phyloP scores from a whole-genome alignment of 164 flowering plant genomes.

The Houttuynia cordata region DNA sequence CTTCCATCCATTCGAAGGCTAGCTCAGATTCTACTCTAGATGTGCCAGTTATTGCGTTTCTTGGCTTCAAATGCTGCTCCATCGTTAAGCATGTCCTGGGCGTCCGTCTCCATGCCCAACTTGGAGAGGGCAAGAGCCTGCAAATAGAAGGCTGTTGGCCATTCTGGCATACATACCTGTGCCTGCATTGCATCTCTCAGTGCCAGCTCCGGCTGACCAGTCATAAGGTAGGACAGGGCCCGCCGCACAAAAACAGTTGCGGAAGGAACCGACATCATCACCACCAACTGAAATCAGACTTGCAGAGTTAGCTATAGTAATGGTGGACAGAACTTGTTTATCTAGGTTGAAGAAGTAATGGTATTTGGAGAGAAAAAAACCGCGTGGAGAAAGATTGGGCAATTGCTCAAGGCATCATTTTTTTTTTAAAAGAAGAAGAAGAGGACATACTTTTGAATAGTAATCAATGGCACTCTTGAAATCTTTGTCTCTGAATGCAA shows the following conservation, averaged over 20 bases:
- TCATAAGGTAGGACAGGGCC: constrained; percentile 77
- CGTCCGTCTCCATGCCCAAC: constrained; percentile 96
- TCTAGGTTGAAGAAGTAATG: no score
- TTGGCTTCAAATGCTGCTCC: constrained; percentile 86
- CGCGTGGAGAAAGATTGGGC: background rate
- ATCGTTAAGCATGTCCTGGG: constrained; percentile 94
- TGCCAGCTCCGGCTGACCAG: constrained; percentile 71
- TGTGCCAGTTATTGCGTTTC: constrained; percentile 69
- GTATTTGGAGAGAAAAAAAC: no score
- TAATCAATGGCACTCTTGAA: constrained; percentile 73
- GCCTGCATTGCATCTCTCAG: constrained; percentile 96
- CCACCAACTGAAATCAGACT: constrained; percentile 49
- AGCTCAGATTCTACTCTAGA: no score
- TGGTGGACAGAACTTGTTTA: no score
- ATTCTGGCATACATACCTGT: constrained; percentile 87
- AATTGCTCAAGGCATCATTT: background rate
- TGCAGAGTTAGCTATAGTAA: background rate
- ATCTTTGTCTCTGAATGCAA: constrained; percentile 97
- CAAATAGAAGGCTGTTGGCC: constrained; percentile 97
- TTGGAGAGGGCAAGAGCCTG: constrained; percentile 93
- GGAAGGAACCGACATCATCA: constrained; percentile 81
- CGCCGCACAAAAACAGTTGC: constrained; percentile 80
- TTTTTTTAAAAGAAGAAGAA: no score
- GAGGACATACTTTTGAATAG: constrained; percentile 63
- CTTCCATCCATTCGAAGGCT: background rate